Evolutionary conservation across 768 basidiomycete genomes (phyloP).

Genomic region (Tulasnella sp.): DNA sequence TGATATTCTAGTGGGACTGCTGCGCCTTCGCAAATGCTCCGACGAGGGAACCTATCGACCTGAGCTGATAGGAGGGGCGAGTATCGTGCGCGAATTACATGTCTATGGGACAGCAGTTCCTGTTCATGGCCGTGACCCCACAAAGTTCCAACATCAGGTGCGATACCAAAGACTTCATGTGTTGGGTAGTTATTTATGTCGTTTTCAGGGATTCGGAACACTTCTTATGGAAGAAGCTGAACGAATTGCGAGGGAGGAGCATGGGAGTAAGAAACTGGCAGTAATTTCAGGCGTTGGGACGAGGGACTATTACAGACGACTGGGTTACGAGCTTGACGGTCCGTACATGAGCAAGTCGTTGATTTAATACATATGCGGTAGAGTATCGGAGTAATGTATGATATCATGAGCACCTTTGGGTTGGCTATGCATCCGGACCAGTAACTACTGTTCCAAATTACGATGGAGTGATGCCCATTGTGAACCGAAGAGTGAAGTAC

Average conservation of each 20-base stretch:
- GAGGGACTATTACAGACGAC: constrained; percentile 86
- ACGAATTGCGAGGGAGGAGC: constrained; percentile 92
- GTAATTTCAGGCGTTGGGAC: constrained; percentile 98
- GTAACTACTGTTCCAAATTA: too few species aligned
- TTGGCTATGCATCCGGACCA: too few species aligned
- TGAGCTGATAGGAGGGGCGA: constrained; percentile 78
- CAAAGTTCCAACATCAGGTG: constrained; percentile 93
- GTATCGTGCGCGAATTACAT: constrained; percentile 90
- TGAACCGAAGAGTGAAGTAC: too few species aligned
- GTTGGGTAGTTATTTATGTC: too few species aligned
- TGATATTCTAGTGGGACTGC: constrained; percentile 88
- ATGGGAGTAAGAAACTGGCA: constrained; percentile 89
- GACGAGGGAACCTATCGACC: constrained; percentile 95
- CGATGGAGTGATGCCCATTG: too few species aligned
- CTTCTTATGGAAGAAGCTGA: constrained; percentile 99
- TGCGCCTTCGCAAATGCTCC: constrained; percentile 87
- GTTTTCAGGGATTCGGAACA: constrained; percentile 76
- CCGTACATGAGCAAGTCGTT: constrained; percentile 94
- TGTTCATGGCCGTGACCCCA: constrained; percentile 93
- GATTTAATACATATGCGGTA: constrained; percentile 28
- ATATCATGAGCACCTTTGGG: too few species aligned
- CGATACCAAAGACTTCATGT: constrained; percentile 13
- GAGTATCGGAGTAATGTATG: too few species aligned
- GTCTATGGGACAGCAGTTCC: constrained; percentile 98
- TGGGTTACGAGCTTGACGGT: constrained; percentile 90